phyloP scores from a whole-genome alignment of 2,329 filamentous ascomycete genomes.

The Bisporella sp. region DNA sequence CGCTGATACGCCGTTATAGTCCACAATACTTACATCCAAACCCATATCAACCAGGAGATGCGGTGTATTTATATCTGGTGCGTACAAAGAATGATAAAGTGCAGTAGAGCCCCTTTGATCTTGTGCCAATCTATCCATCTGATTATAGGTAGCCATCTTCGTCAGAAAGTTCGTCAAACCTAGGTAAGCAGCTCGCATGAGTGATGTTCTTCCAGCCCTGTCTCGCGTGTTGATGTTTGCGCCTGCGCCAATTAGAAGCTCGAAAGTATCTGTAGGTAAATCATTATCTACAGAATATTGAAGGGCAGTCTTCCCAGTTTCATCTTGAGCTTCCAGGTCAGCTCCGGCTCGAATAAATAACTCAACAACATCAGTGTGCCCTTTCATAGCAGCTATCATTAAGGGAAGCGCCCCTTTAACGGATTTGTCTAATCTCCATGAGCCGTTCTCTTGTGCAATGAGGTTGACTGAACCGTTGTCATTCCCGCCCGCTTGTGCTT shows the following conservation, averaged over 20 bases:
- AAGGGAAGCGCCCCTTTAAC: neutral
- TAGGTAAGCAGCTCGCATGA: neutral
- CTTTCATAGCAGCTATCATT: neutral
- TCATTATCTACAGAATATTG: neutral
- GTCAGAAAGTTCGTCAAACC: neutral
- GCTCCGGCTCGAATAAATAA: constrained; percentile 1
- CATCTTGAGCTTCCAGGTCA: constrained; percentile 1
- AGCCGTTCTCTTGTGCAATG: neutral
- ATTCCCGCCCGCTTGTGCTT: neutral
- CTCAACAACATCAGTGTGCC: neutral
- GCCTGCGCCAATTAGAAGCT: neutral
- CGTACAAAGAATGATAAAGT: no score
- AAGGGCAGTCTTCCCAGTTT: neutral
- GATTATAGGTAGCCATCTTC: neutral
- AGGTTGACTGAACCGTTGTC: neutral
- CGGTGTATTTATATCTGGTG: no score
- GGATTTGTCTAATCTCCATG: neutral
- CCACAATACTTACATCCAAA: no score
- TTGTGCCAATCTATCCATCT: neutral
- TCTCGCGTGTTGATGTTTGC: constrained; percentile 1
- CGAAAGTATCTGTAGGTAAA: neutral
- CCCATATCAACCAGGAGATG: no score
- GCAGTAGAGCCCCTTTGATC: no score
- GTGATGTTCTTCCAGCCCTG: neutral
- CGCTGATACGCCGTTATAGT: no score